Base-by-base conservation (phyloP, 768 basidiomycete genomes). In the Tephrocybe sp. region DNA sequence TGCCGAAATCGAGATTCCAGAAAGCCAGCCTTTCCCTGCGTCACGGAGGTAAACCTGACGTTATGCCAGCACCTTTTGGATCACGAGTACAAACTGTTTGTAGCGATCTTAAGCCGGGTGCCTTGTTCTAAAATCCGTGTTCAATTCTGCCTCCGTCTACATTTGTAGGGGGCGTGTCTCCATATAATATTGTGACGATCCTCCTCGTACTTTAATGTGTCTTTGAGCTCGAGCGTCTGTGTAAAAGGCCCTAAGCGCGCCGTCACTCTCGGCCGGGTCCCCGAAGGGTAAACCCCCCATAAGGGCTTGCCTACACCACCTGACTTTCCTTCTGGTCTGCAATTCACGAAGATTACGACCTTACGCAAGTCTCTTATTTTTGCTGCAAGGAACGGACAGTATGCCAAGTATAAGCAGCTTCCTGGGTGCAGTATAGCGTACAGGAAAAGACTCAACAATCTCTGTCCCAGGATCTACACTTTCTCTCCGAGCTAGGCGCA, bases 1-100 rank as follows among this genome's bases (percentile, higher is more conserved):
- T 55, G 57, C 54, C 57, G 54, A 47, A 52, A 57, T 54, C 53
- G 21, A 55, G 50, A 55, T 54, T 51, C 27, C 36, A 49, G 52
- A 40, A 27, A 25, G 31, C 31, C 31, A 25, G 32, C 32, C 16
- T 12, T 39, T 47, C 31, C 30, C 34, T 18, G 5, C 2, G 13
- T 21, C 15, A 38, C 50, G 50, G 50, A 51, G 50, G 44, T 51
- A 44, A 45, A 39, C 35, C 49, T 44, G 42, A 44, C 41, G 39
- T n/a, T 34, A 30, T 27, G 34, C 27, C 42, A 36, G 22, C 32
- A 27, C 11, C 16, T 12, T 24, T 8, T 6, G 24, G 19, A 16
- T 44, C 44, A 44, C 49, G 36, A 49, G 41, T 16, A 21, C 26
- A 35, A 26, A 1, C 24, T 19, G n/a, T 9, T n/a, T 35, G 11